These are phyloP conservation scores for Calendula officinalis DNA, from an alignment of 129 eudicot species.

Conservation along the genomic window DNA sequence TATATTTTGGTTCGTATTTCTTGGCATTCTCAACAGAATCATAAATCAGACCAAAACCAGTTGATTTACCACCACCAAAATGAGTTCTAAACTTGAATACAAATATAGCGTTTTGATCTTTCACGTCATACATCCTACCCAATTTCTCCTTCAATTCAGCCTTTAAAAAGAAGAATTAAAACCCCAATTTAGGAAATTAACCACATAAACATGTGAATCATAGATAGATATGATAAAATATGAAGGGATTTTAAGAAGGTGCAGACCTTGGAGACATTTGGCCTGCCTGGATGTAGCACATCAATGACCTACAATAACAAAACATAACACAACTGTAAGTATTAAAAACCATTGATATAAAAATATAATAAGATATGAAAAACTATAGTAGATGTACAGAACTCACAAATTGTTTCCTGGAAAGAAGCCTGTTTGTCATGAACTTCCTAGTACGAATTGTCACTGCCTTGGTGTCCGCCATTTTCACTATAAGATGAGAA, in stretches of 20 bases:
- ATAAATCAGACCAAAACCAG: conserved; percentile 59
- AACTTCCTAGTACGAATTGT: no score
- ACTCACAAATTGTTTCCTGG: no score
- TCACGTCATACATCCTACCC: conserved; percentile 59
- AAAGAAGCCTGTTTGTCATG: no score
- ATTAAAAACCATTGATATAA: background rate
- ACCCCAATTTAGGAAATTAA: background rate
- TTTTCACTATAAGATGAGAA: background rate
- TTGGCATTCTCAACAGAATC: no score
- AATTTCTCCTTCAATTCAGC: conserved; percentile 64
- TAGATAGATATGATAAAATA: no score
- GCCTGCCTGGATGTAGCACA: conserved; percentile 65
- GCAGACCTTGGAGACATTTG: background rate
- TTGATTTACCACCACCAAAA: conserved; percentile 60
- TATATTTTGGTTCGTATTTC: no score
- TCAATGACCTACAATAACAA: conserved; percentile 45
- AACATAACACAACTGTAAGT: background rate
- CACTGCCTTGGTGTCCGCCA: no score
- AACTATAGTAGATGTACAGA: background rate
- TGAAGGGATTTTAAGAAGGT: background rate
- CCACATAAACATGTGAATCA: no score
- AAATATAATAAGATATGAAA: background rate
- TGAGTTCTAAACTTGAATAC: conserved; percentile 38
- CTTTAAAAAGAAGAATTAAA: conserved; percentile 7
- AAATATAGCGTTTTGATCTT: conserved; percentile 52